These are phyloP conservation scores for Penicillium sp. DNA, from an alignment of 2,329 filamentous ascomycete genomes.

Conservation along the genomic window DNA sequence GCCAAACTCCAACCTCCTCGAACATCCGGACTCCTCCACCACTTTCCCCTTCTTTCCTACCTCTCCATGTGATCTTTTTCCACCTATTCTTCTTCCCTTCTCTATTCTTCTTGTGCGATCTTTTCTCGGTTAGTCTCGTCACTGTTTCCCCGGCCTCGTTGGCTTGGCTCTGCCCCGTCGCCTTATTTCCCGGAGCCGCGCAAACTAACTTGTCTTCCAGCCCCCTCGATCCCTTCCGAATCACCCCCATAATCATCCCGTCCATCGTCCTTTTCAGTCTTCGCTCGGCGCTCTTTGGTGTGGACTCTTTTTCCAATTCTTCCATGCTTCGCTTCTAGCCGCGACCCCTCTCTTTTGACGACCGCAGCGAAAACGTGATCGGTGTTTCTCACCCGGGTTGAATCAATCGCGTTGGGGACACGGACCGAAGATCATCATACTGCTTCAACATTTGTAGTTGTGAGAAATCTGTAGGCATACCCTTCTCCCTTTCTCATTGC, in stretches of 20 bases:
- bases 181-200: conserved; percentile 27
- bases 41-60: conserved; percentile 24
- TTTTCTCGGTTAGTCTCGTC: conserved; percentile 12
- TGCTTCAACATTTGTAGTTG: not conserved
- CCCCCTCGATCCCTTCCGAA: conserved; percentile 40
- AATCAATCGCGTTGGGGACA: conserved; percentile 14
- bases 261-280: conserved; percentile 21
- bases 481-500: not conserved
- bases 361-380: conserved; percentile 8
- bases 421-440: conserved; percentile 17
- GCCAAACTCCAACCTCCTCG: conserved; percentile 9
- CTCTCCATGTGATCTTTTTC: conserved; percentile 15
- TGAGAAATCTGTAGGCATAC: not conserved
- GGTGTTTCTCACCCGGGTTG: conserved; percentile 4
- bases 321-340: conserved; percentile 15
- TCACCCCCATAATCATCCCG: conserved; percentile 27
- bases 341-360: conserved; percentile 7
- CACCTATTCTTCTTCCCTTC: conserved; percentile 24
- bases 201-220: conserved; percentile 35
- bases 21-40: conserved; percentile 25
- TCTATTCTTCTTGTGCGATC: conserved; percentile 16
- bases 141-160: not conserved
- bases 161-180: conserved; percentile 11
- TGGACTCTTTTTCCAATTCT: conserved; percentile 6
- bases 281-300: conserved; percentile 23